Conservation (phyloP, 2,329 filamentous ascomycete species). For the Mycogone perniciosa region DNA sequence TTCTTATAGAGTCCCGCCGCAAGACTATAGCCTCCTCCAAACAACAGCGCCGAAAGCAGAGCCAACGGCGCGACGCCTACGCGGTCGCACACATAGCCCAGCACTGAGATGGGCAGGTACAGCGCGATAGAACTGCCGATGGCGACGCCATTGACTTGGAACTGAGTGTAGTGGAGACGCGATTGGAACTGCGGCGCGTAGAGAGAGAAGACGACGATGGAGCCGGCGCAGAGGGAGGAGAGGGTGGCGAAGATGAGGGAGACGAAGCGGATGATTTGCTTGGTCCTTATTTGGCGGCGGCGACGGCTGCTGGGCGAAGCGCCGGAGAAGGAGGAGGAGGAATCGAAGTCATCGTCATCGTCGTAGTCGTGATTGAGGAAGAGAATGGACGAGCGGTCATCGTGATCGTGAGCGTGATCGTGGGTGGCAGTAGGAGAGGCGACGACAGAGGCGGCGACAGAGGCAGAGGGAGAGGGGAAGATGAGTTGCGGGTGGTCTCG, state of each 20-base stretch:
- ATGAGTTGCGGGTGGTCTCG: conserved; percentile 8
- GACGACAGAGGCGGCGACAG: no score
- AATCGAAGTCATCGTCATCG: conserved; percentile 3
- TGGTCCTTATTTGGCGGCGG: conserved; percentile 22
- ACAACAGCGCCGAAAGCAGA: conserved; percentile 63
- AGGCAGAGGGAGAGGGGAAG: neutral
- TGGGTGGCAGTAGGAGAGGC: neutral
- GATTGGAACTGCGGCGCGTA: conserved; percentile 89
- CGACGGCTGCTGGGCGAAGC: conserved; percentile 5
- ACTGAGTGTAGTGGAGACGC: conserved; percentile 78
- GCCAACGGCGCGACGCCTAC: conserved; percentile 74
- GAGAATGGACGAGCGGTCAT: conserved; percentile 20
- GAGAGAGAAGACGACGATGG: conserved; percentile 87
- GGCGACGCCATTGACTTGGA: conserved; percentile 85
- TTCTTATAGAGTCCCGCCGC: conserved; percentile 70
- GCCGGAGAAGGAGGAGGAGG: conserved; percentile 5
- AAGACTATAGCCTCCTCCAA: conserved; percentile 74
- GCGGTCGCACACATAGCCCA: conserved; percentile 89
- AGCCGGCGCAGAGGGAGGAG: conserved; percentile 72
- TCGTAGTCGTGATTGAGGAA: conserved; percentile 13
- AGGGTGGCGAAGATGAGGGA: conserved; percentile 51
- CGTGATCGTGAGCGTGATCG: conserved; percentile 11
- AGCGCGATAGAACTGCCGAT: conserved; percentile 82
- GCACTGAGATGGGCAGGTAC: conserved; percentile 85
- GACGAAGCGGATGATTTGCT: conserved; percentile 33